Evolutionary conservation across 345 rosid genomes (phyloP), one percentile per base, ranked within the genome.

Genomic region (Citrus cavaleriei): DNA sequence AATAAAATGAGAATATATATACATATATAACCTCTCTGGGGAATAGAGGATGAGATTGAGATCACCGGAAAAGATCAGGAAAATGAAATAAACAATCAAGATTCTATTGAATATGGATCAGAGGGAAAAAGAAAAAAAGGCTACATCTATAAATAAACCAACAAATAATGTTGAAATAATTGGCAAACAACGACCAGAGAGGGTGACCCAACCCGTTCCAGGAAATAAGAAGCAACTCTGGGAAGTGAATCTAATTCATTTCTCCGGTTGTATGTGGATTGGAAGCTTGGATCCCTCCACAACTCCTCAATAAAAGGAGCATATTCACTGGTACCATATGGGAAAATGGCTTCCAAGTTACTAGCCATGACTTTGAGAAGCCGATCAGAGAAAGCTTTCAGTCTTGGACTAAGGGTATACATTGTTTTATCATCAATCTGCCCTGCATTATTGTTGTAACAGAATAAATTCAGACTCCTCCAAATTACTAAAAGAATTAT

Each of bases 251-350:
- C 88, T 22, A 90, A 73, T 85, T 91, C 93, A 10, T 86, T 86
- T 80, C 95, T 90, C 51, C 93, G 85, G 84, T 79, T 85, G 80
- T 93, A 95, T 6, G 98, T 89, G 70, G 93, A 95, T 85, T 91
- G 95, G 81, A 95, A 83, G 79, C 95, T 88, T 74, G 84, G 84
- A 86, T 92, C 93, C 82, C 83, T 83, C 97, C 92, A 91, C 77
- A 95, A 78, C 49, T 91, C 93, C 84, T 82, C 93, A 63, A 92
- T 86, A 14, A 80, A 87, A 70, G 87, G 90, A 27, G 91, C 91
- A 85, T 88, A 91, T 86, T 91, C 93, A 9, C 87, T 76, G 75
- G 86, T 76, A 51, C 90, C 87, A 42, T 90, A 80, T 78, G 90
- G 93, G 85, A 91, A 89, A 14, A 88, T 86, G 75, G 73, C 70